phyloP scores from a whole-genome alignment of 257 asterid species.

The Scutellaria minor region DNA sequence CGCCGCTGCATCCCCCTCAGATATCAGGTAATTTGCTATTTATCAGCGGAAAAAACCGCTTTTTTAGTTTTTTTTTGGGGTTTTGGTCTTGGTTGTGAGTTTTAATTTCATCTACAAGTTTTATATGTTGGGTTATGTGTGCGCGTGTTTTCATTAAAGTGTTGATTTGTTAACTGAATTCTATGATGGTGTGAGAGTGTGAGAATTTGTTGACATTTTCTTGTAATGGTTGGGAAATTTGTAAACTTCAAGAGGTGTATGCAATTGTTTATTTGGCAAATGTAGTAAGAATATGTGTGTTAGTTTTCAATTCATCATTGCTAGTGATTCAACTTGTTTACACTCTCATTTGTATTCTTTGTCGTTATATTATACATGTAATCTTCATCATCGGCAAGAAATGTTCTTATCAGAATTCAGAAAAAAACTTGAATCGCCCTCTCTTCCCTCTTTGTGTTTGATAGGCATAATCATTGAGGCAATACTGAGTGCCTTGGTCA shows the following conservation, averaged over 20 bases:
- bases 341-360: not conserved
- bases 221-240: not conserved
- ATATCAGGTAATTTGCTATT: slow-evolving; percentile 42
- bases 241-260: not conserved
- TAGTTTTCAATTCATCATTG: not conserved
- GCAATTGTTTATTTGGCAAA: slow-evolving; percentile 4
- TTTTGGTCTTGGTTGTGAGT: not conserved
- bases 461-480: not conserved
- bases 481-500: not conserved
- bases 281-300: not conserved
- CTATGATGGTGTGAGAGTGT: not conserved
- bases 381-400: not conserved
- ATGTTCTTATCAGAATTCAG: not conserved
- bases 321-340: not conserved
- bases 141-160: not conserved
- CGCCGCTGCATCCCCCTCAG: slow-evolving; percentile 40
- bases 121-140: not conserved
- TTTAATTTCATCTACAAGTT: not conserved
- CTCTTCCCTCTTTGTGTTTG: not conserved
- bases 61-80: not conserved
- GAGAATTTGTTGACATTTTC: not conserved
- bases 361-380: not conserved
- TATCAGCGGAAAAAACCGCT: not conserved
- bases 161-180: slow-evolving; percentile 1
- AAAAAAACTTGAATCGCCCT: not conserved